These are phyloP conservation scores for Lecanicillium sp. DNA, from an alignment of 2,329 filamentous ascomycete genomes.

Conservation along the genomic window DNA sequence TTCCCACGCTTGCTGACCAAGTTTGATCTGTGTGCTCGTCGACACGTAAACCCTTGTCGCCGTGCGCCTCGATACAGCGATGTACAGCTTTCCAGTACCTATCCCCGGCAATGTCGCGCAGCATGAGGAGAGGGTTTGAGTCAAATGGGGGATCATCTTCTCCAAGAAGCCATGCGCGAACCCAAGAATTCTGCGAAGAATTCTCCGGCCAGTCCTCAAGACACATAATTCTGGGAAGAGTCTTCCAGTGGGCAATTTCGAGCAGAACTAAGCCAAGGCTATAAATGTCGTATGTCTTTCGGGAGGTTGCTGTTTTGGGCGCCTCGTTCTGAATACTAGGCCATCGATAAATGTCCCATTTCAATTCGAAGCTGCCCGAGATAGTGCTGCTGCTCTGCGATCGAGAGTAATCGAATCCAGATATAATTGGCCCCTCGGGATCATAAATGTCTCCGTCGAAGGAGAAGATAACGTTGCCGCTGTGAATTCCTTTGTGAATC, in stretches of 20 bases:
- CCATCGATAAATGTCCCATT: conserved; percentile 1
- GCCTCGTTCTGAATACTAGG: conserved; percentile 1
- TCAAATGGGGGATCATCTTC: neutral
- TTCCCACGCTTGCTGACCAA: neutral
- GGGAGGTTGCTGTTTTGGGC: neutral
- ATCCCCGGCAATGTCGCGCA: neutral
- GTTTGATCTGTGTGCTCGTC: neutral
- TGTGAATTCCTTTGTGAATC: conserved; percentile 1
- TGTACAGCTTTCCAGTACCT: conserved; percentile 1
- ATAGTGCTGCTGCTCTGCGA: conserved; percentile 1
- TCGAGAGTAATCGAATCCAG: neutral
- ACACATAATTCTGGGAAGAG: neutral
- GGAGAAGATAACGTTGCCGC: neutral
- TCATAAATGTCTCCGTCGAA: neutral
- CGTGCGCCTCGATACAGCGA: neutral
- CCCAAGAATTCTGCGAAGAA: neutral
- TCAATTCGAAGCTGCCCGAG: neutral
- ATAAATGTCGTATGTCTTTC: conserved; percentile 3
- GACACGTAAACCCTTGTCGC: neutral
- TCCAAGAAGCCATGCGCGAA: neutral
- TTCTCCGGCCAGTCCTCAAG: neutral
- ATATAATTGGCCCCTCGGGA: neutral
- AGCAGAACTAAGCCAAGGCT: neutral
- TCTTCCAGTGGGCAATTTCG: conserved; percentile 1
- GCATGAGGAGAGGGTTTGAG: neutral